Conservation (phyloP, 495 filamentous ascomycete genomes). For the Podospora pseudopauciseta region DNA sequence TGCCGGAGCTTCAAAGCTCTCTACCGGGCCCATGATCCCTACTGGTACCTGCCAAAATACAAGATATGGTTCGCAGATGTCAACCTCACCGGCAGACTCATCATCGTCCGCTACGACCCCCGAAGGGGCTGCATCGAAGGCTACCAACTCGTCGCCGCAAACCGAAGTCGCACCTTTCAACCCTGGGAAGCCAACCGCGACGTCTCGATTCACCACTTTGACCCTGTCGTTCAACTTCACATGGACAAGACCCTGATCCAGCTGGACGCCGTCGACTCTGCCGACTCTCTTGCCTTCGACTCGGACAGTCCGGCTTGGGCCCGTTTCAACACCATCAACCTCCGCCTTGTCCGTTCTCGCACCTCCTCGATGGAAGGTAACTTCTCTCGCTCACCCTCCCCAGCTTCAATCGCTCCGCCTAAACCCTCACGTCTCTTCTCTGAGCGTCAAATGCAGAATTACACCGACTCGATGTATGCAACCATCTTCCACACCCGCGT, state of each 20-base stretch:
- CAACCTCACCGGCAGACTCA: constrained; percentile 62
- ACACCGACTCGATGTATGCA: constrained; percentile 28
- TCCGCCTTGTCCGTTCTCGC: neutral
- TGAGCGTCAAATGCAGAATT: constrained; percentile 23
- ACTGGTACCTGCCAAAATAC: constrained; percentile 77
- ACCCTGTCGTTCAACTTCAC: constrained; percentile 65
- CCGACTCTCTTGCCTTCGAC: neutral
- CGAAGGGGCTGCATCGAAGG: constrained; percentile 72
- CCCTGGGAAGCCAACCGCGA: constrained; percentile 51
- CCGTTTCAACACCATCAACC: neutral
- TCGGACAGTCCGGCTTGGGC: neutral
- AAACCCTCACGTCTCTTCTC: constrained; percentile 28
- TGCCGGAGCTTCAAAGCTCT: constrained; percentile 63
- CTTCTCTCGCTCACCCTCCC: neutral
- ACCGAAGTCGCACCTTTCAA: constrained; percentile 47
- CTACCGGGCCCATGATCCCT: constrained; percentile 68
- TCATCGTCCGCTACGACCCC: constrained; percentile 70
- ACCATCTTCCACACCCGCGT: constrained; percentile 45
- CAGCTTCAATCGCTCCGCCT: neutral
- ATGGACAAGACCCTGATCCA: constrained; percentile 68
- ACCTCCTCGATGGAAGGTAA: neutral
- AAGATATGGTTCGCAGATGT: constrained; percentile 85
- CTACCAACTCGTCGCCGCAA: constrained; percentile 68
- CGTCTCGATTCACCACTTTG: constrained; percentile 72
- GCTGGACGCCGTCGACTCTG: constrained; percentile 27